Conservation (phyloP, 2,329 filamentous ascomycete genomes). For the Cercospora zeina region DNA sequence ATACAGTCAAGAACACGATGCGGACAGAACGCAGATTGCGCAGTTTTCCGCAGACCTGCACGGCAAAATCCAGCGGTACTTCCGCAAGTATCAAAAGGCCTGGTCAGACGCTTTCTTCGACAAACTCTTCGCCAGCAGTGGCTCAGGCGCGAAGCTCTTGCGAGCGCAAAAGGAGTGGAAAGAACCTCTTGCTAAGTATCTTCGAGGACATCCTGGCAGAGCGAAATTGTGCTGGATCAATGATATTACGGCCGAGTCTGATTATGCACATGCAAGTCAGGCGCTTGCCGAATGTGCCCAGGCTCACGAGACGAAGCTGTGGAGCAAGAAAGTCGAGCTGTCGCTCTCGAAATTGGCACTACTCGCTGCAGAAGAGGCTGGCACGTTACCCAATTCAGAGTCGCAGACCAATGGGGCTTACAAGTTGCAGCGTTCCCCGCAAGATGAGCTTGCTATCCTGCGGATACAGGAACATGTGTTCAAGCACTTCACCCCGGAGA, state of each 20-base stretch:
- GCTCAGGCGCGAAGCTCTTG: constrained; percentile 61
- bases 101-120: constrained; percentile 80
- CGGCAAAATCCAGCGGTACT: constrained; percentile 52
- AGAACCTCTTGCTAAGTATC: constrained; percentile 72
- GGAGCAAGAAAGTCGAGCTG: constrained; percentile 91
- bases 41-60: constrained; percentile 49
- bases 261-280: constrained; percentile 71
- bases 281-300: constrained; percentile 70
- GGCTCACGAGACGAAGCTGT: constrained; percentile 73
- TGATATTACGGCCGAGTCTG: constrained; percentile 73
- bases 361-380: constrained; percentile 60
- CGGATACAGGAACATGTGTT: constrained; percentile 79
- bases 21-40: constrained; percentile 14
- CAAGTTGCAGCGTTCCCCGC: constrained; percentile 7
- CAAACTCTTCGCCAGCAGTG: constrained; percentile 66
- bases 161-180: constrained; percentile 65
- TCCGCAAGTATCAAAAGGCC: constrained; percentile 63
- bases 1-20: constrained; percentile 34
- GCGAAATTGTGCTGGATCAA: constrained; percentile 93
- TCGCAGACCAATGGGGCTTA: constrained; percentile 14
- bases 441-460: constrained; percentile 65
- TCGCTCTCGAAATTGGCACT: constrained; percentile 78
- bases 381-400: not conserved
- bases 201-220: constrained; percentile 69
- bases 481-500: constrained; percentile 65